Percentiles rank a stretch among this genome's conserved stretches.
Conservation (phyloP, 106 monocot genomes). For the Dendrobium nobile region DNA sequence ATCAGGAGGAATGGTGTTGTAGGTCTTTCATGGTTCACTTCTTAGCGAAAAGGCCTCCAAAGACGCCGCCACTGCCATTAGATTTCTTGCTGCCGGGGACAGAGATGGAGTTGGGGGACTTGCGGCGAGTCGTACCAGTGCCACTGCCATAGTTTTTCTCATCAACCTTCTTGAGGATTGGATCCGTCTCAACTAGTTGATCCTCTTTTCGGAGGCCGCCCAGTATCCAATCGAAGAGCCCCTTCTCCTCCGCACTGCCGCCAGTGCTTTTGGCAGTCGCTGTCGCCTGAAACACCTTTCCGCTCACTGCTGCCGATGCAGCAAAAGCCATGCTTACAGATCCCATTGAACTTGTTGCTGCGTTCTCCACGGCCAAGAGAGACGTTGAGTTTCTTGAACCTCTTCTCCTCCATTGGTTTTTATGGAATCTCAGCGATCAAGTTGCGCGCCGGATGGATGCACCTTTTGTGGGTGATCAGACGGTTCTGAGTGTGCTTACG, state of each 20-base stretch:
- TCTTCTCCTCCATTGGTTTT: neutral
- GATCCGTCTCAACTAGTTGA: slow-evolving; percentile 24
- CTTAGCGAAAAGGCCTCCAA: slow-evolving; percentile 18
- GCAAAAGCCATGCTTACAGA: slow-evolving; percentile 19
- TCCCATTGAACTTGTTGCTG: slow-evolving; percentile 9
- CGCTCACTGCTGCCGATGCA: neutral
- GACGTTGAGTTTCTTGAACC: neutral
- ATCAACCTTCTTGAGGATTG: slow-evolving; percentile 16
- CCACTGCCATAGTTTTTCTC: neutral
- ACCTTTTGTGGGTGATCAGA: neutral
- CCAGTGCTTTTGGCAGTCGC: neutral
- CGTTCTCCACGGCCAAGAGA: neutral
- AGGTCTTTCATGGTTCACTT: neutral
- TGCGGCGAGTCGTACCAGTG: neutral
- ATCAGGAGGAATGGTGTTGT: neutral
- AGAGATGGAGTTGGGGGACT: slow-evolving; percentile 6
- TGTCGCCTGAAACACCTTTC: slow-evolving; percentile 2
- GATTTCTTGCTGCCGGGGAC: slow-evolving; percentile 13
- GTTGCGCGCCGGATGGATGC: neutral
- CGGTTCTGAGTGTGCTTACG: neutral
- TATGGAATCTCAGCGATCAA: neutral
- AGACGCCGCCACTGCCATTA: neutral
- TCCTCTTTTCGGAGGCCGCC: slow-evolving; percentile 14
- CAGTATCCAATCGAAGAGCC: slow-evolving; percentile 11
- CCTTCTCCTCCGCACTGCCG: slow-evolving; percentile 10